Evolutionary conservation across 768 basidiomycete species (phyloP).

Genomic region (Trametes coccinea): DNA sequence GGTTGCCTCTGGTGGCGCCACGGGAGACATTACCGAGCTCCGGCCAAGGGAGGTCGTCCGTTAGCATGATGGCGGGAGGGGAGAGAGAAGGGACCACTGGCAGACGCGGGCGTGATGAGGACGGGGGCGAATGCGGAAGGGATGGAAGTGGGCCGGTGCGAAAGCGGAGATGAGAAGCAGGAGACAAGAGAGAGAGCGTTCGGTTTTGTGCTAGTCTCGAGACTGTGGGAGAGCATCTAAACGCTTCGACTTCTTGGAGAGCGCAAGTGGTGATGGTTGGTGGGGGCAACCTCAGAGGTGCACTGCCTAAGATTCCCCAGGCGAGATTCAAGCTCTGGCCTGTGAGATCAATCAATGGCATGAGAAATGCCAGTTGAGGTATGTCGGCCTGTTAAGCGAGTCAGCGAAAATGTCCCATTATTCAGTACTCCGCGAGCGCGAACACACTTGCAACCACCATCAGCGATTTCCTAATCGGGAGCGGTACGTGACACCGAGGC

Average conservation of each 20-base stretch:
- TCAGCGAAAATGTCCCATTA: conserved; percentile 17
- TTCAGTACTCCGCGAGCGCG: conserved; percentile 19
- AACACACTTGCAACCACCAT: conserved; percentile 6
- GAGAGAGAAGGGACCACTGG: conserved; percentile 2
- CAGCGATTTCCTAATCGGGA: conserved; percentile 11
- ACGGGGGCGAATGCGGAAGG: conserved; percentile 20
- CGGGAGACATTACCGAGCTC: conserved; percentile 84
- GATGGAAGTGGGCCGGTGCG: conserved; percentile 20
- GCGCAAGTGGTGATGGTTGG: conserved; percentile 20
- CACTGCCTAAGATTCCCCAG: conserved; percentile 20
- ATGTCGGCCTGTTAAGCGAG: conserved; percentile 18
- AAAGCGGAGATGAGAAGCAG: conserved; percentile 23
- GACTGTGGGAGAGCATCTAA: conserved; percentile 24
- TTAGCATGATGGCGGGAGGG: conserved; percentile 37
- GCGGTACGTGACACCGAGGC: conserved; percentile 13
- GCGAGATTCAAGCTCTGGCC: conserved; percentile 11
- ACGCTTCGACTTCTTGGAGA: conserved; percentile 17
- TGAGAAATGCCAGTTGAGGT: conserved; percentile 15
- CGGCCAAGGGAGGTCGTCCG: conserved; percentile 85
- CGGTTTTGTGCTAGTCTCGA: conserved; percentile 19
- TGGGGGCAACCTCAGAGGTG: conserved; percentile 16
- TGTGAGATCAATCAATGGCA: conserved; percentile 19
- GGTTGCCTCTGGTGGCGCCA: conserved; percentile 81
- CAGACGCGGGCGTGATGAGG: conserved; percentile 9
- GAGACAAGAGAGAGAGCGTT: conserved; percentile 3